A percentile compares a stretch with the other conserved stretches of the same genome.
phyloP scores from a whole-genome alignment of 768 basidiomycete genomes.

The Suillus weaverae region DNA sequence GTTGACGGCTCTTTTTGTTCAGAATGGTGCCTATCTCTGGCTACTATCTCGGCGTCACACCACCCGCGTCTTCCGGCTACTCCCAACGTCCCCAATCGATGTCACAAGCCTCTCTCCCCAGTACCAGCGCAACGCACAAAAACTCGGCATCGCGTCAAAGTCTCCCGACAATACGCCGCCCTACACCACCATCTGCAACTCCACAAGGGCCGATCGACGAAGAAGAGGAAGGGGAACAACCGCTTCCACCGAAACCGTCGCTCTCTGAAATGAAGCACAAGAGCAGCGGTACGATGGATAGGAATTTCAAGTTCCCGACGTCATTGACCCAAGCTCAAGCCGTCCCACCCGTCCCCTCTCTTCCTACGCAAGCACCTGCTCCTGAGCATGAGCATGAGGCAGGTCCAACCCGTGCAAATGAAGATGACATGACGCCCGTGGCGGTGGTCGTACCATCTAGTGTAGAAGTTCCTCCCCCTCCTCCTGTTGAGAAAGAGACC shows the following conservation, averaged over 20 bases:
- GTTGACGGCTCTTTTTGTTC: slow-evolving; percentile 2
- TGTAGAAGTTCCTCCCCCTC: slow-evolving; percentile 79
- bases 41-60: slow-evolving; percentile 78
- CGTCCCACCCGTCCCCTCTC: slow-evolving; percentile 14
- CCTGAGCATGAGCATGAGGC: slow-evolving; percentile 4
- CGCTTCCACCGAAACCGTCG: slow-evolving; percentile 22
- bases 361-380: slow-evolving; percentile 21
- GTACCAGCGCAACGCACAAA: slow-evolving; percentile 38
- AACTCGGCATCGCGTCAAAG: slow-evolving; percentile 58
- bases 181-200: slow-evolving; percentile 39
- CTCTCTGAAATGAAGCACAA: slow-evolving; percentile 34
- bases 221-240: slow-evolving; percentile 32
- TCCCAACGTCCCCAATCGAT: slow-evolving; percentile 67
- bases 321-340: slow-evolving; percentile 31
- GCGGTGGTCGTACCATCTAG: slow-evolving; percentile 56
- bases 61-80: slow-evolving; percentile 44
- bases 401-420: slow-evolving; percentile 13
- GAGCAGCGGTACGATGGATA: slow-evolving; percentile 77
- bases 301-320: slow-evolving; percentile 68
- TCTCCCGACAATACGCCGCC: slow-evolving; percentile 59
- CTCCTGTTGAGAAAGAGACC: slow-evolving; percentile 74
- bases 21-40: slow-evolving; percentile 87
- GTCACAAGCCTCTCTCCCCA: slow-evolving; percentile 63
- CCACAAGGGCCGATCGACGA: slow-evolving; percentile 41
- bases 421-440: slow-evolving; percentile 15